Base-by-base conservation (phyloP, 2,329 filamentous ascomycete species). In the Bipolaris oryzae region DNA sequence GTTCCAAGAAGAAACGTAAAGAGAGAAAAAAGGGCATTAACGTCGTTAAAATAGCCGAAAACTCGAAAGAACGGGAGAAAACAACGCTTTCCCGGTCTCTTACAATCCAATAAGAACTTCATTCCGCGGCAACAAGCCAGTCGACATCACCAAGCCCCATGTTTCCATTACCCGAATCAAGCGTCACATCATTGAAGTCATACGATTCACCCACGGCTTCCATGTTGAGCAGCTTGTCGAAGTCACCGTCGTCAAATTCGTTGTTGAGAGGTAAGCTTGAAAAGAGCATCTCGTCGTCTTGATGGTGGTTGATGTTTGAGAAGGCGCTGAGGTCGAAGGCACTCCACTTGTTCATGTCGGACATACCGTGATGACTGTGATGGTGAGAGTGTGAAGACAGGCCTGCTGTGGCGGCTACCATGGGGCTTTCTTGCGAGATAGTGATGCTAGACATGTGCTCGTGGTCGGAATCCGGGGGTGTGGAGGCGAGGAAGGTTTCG, bases 401-500 rank as follows among this genome's bases (percentile, higher is more conserved):
- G 54, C 51, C 5, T 57, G 64, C 49, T 13, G 64, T 60, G 5
- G 52, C 54, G 1, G 56, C 50, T 3, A 58, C 3, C 13, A 60
- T 48, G 15, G 63, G 54, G 10, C 62, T 53, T 10, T 70, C 68
- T 55, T 68, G 56, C 6, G 70, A 61, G 23, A 74, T 72, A 11
- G 68, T 66, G 50, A 74, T 72, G 46, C 63, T 62, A 9, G 67
- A 59, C 41, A 71, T 60, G 55, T 72, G 67, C 53, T 75, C 70
- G 58, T 77, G 71, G 53, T 77, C 75, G 7, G 70, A 80, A 28
- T 79, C 77, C 2, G 80, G 80, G 3, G 80, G 80, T 1, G 80
- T 82, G 35, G 78, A 79, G 10, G 80, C 80, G n/a, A 82, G 77
- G 74, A 80, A 82, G 1, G 76, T 78, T 67, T 80, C 79, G 21